Percentiles rank a stretch among this genome's conserved stretches.
Conservation (phyloP, 1,139 yeast species). For the Scheffersomyces insectosa region DNA sequence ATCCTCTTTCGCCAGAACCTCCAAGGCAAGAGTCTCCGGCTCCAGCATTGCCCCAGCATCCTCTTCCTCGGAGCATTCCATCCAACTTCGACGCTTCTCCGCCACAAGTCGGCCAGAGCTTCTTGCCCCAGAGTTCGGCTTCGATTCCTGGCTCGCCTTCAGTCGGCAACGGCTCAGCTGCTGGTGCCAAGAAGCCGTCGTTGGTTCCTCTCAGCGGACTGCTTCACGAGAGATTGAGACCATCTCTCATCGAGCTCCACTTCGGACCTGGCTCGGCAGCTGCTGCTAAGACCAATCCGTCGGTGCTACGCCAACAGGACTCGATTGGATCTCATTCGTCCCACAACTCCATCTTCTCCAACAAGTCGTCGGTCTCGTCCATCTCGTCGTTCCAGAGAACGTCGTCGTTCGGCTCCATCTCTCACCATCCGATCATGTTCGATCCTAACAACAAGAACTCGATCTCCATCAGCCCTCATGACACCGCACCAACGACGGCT, state of each 20-base stretch:
- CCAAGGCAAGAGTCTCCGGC: conserved; percentile 5
- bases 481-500: conserved; percentile 10
- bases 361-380: conserved; percentile 26
- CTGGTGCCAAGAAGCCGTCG: conserved; percentile 18
- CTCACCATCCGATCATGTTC: conserved; percentile 12
- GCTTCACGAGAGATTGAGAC: conserved; percentile 36
- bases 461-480: conserved; percentile 29
- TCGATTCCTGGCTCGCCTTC: conserved; percentile 12
- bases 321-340: conserved; percentile 34
- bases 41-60: conserved; percentile 2
- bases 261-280: conserved; percentile 10
- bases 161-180: not conserved
- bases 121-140: not conserved
- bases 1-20: conserved; percentile 10
- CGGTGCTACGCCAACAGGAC: conserved; percentile 12
- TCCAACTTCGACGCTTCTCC: conserved; percentile 2
- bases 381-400: conserved; percentile 29
- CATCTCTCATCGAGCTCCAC: conserved; percentile 45
- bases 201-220: conserved; percentile 17
- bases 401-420: conserved; percentile 22
- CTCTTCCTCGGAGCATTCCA: conserved; percentile 7
- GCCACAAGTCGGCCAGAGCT: conserved; percentile 5
- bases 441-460: conserved; percentile 16
- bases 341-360: conserved; percentile 36
- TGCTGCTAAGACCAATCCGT: conserved; percentile 1